Conservation (phyloP, 768 basidiomycete species). For the Naganishia onofrii region DNA sequence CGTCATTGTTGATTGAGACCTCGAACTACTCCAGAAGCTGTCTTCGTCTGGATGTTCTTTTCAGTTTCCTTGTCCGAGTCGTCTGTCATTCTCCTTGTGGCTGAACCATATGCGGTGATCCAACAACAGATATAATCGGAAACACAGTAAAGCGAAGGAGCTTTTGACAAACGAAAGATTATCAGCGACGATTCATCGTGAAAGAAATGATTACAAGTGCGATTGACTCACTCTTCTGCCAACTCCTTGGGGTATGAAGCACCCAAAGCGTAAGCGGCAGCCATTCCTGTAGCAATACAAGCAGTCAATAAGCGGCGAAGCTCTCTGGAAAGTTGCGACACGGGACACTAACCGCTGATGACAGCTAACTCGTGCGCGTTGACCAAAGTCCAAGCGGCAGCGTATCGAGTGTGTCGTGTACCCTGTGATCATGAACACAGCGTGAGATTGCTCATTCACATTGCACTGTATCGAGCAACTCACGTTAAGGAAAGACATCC, state of each 20-base stretch:
- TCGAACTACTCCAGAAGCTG: too few relatives aligned
- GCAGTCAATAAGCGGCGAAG: too few relatives aligned
- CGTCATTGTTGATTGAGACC: too few relatives aligned
- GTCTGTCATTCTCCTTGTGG: conserved; percentile 24
- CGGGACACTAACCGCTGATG: conserved; percentile 41
- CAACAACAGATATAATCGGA: conserved; percentile 50
- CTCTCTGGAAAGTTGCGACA: too few relatives aligned
- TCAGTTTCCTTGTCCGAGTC: conserved; percentile 9
- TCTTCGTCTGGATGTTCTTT: too few relatives aligned
- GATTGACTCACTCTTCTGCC: conserved; percentile 43
- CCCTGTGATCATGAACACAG: background rate
- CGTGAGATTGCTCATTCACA: background rate
- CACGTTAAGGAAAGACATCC: conserved; percentile 52
- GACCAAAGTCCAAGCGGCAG: conserved; percentile 55
- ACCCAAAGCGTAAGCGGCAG: conserved; percentile 54
- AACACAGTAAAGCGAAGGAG: conserved; percentile 51
- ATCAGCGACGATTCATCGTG: background rate
- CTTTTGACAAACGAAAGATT: background rate
- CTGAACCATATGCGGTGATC: conserved; percentile 46
- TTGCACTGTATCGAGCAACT: conserved; percentile 17
- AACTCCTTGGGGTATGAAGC: conserved; percentile 53
- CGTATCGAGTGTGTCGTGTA: conserved; percentile 49
- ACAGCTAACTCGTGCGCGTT: conserved; percentile 53
- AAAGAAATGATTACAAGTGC: background rate
- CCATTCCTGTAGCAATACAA: conserved; percentile 42